A percentile compares a stretch with the other conserved stretches of the same genome.
Evolutionary conservation across 2,329 filamentous ascomycete genomes (phyloP).

Genomic region (Esteya vermicola): DNA sequence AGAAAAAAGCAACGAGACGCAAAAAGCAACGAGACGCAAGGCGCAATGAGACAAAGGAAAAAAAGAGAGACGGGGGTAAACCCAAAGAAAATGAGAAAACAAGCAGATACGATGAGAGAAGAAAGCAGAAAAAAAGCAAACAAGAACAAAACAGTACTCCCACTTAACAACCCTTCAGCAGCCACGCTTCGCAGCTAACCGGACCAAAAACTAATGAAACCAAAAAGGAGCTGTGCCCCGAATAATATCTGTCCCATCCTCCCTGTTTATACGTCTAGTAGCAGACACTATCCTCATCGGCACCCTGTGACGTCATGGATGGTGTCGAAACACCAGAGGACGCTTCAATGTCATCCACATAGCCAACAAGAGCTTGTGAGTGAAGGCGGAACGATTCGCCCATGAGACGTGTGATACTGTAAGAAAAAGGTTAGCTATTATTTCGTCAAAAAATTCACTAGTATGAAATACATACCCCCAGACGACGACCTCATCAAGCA

Average conservation of each 20-base stretch:
- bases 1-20: constrained; percentile 14
- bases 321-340: constrained; percentile 56
- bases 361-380: constrained; percentile 85
- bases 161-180: no score
- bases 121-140: no score
- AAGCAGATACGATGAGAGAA: constrained; percentile 2
- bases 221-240: no score
- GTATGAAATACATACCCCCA: constrained; percentile 68
- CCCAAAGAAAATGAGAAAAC: constrained; percentile 1
- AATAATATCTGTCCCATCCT: no score
- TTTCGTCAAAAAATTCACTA: background rate
- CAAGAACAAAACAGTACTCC: no score
- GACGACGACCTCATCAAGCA: constrained; percentile 96
- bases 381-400: constrained; percentile 96
- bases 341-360: constrained; percentile 69
- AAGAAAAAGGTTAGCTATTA: background rate
- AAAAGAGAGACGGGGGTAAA: constrained; percentile 4
- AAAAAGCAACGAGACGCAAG: constrained; percentile 10
- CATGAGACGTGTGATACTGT: constrained; percentile 84
- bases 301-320: constrained; percentile 58
- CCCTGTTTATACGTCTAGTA: constrained; percentile 46
- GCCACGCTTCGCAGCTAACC: no score
- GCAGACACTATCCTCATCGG: constrained; percentile 53
- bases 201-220: constrained; percentile 9
- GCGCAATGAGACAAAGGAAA: background rate